These are phyloP conservation scores for Hansenula lynferdii DNA, from an alignment of 1,139 yeast genomes.

Conservation along the genomic window DNA sequence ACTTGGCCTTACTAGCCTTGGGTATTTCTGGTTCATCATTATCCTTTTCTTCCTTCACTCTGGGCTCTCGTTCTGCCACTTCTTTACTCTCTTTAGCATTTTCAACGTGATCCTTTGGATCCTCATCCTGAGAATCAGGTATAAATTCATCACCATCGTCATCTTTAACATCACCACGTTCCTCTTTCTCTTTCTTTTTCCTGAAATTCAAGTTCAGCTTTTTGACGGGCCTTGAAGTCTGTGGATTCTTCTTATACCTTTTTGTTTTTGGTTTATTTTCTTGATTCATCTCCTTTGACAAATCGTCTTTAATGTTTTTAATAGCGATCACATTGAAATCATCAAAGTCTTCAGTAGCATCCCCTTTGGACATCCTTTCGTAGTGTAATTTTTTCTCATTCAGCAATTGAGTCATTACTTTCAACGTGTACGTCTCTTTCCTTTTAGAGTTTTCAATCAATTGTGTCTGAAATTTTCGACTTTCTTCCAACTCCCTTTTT, in stretches of 20 bases:
- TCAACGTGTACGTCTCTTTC: conserved; percentile 11
- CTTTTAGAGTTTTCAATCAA: conserved; percentile 11
- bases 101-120: conserved; percentile 1
- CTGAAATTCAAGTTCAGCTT: not conserved
- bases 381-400: conserved; percentile 24
- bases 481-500: conserved; percentile 14
- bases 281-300: conserved; percentile 1
- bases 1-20: conserved; percentile 1
- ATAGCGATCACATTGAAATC: conserved; percentile 16
- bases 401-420: conserved; percentile 21
- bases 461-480: conserved; percentile 15
- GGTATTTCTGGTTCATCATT: not conserved
- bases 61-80: not conserved
- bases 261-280: not conserved
- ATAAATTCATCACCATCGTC: conserved; percentile 2
- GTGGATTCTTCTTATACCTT: not conserved
- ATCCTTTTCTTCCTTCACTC: not conserved
- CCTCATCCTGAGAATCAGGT: not conserved
- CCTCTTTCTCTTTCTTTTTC: not conserved
- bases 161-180: not conserved
- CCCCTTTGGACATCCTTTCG: conserved; percentile 13
- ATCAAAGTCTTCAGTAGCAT: conserved; percentile 14
- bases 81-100: not conserved
- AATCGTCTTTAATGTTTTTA: conserved; percentile 6
- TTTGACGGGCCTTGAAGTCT: not conserved